Conservation (phyloP, 2,329 filamentous ascomycete species). For the Sporothrix variecibatus region DNA sequence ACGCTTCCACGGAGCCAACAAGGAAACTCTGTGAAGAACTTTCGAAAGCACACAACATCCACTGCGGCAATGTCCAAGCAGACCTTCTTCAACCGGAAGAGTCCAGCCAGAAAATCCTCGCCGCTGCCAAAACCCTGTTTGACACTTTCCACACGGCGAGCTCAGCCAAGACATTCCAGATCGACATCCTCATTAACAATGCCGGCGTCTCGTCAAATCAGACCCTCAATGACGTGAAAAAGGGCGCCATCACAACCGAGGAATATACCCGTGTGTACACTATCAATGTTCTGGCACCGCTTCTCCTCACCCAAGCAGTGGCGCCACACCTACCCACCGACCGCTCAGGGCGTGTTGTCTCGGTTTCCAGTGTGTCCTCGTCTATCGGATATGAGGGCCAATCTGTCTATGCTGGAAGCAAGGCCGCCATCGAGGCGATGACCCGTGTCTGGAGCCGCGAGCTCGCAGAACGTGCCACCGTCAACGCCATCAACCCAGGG, state of each 20-base stretch:
- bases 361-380: not conserved
- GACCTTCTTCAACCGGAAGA: not conserved
- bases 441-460: conserved; percentile 1
- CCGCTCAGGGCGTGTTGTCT: not conserved
- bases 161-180: not conserved
- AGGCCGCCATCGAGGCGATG: not conserved
- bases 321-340: not conserved
- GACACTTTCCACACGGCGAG: not conserved
- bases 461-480: not conserved
- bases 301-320: not conserved
- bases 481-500: not conserved
- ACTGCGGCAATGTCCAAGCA: not conserved
- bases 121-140: not conserved
- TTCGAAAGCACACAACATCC: not conserved
- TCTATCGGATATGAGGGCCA: not conserved
- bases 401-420: not conserved
- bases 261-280: not conserved
- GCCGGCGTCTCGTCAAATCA: not conserved
- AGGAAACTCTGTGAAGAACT: not conserved
- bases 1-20: not conserved
- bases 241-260: not conserved
- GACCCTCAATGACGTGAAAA: not conserved
- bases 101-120: not conserved
- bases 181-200: conserved; percentile 4
- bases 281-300: not conserved